Percentiles rank a stretch among this genome's conserved stretches.
These are phyloP conservation scores for Lactarius indigo DNA, from an alignment of 768 basidiomycete genomes.

Conservation along the genomic window DNA sequence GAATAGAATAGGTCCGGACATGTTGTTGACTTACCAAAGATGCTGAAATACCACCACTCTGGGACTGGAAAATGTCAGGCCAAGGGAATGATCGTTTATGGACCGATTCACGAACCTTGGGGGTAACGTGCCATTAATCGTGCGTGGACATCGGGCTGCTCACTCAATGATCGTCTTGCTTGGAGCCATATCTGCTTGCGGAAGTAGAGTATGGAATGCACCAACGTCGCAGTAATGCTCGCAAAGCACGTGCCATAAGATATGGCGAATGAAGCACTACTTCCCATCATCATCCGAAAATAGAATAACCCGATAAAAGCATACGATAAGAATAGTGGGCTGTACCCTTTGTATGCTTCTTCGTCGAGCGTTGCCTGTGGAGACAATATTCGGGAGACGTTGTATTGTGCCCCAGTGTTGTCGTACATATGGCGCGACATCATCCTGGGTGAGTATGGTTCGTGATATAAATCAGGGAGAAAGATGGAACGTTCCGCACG, in stretches of 20 bases:
- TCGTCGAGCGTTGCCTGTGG: conserved; percentile 35
- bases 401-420: conserved; percentile 40
- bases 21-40: conserved; percentile 35
- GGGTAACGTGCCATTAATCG: conserved; percentile 55
- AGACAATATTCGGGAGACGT: conserved; percentile 40
- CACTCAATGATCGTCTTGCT: conserved; percentile 40
- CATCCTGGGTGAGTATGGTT: conserved; percentile 34
- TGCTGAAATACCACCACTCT: conserved; percentile 48
- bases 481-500: conserved; percentile 31
- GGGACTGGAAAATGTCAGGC: conserved; percentile 35
- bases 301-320: conserved; percentile 55
- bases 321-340: conserved; percentile 45
- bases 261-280: conserved; percentile 60
- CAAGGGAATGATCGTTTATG: background rate
- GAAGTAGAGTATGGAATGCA: conserved; percentile 46
- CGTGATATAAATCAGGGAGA: background rate
- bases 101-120: conserved; percentile 15
- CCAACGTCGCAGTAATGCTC: conserved; percentile 43
- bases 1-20: background rate
- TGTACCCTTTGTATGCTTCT: conserved; percentile 40
- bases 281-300: conserved; percentile 17
- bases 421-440: conserved; percentile 41
- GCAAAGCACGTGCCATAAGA: conserved; percentile 72
- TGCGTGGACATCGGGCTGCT: conserved; percentile 50
- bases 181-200: conserved; percentile 43